These are phyloP conservation scores for Hyaloperonospora brassicae DNA, from an alignment of 352 stramenopile species.

Conservation along the genomic window DNA sequence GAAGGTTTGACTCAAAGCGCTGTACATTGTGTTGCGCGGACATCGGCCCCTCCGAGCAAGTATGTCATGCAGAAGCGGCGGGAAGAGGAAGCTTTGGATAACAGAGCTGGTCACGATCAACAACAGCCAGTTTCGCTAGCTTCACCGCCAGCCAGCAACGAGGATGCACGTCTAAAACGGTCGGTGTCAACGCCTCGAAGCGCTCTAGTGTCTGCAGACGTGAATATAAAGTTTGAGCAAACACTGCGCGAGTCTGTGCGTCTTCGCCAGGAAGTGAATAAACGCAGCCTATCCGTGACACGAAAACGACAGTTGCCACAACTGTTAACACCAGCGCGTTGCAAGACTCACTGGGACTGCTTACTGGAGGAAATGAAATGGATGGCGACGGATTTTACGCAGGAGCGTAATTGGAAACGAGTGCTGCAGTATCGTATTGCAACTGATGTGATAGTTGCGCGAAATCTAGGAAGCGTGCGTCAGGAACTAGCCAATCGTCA, in stretches of 20 bases:
- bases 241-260: constrained; percentile 43
- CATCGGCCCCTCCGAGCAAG: constrained; percentile 34
- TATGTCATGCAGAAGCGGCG: constrained; percentile 38
- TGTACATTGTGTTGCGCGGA: constrained; percentile 30
- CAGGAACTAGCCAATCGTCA: constrained; percentile 61
- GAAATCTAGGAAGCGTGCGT: constrained; percentile 59
- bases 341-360: constrained; percentile 88
- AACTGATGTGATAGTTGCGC: constrained; percentile 50
- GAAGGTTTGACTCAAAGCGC: constrained; percentile 4
- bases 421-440: constrained; percentile 57
- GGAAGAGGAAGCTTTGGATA: constrained; percentile 27
- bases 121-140: constrained; percentile 16
- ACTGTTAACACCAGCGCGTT: constrained; percentile 38
- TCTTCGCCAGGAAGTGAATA: constrained; percentile 35
- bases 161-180: constrained; percentile 8
- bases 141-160: constrained; percentile 10
- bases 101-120: constrained; percentile 8
- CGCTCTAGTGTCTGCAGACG: constrained; percentile 9
- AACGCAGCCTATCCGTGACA: constrained; percentile 31
- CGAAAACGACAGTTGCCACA: constrained; percentile 68
- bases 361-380: constrained; percentile 95
- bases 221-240: constrained; percentile 42
- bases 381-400: constrained; percentile 93
- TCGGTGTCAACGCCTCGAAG: constrained; percentile 5
- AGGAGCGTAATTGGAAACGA: constrained; percentile 95